Evolutionary conservation across 352 stramenopile species (phyloP).

Genomic region (Phytophthora macrochlamydospora): DNA sequence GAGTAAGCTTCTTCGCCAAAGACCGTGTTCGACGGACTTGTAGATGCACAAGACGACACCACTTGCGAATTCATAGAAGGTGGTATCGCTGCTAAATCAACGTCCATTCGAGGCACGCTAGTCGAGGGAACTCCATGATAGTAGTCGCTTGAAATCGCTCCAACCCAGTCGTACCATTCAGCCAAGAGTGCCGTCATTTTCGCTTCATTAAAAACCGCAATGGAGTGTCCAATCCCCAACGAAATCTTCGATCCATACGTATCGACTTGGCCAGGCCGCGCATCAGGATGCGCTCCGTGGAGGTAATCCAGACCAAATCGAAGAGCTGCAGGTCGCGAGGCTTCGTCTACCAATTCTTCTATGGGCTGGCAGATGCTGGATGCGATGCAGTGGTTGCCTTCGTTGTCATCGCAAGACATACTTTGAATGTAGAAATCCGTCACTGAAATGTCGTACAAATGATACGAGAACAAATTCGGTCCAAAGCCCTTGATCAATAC

Average conservation of each 20-base stretch:
- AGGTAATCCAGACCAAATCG: constrained; percentile 73
- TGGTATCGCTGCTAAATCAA: constrained; percentile 13
- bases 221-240: constrained; percentile 64
- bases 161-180: constrained; percentile 69
- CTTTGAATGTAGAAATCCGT: constrained; percentile 84
- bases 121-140: constrained; percentile 20
- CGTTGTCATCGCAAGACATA: constrained; percentile 40
- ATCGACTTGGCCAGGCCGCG: constrained; percentile 40
- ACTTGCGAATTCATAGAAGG: constrained; percentile 30
- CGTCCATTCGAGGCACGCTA: constrained; percentile 23
- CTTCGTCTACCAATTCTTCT: constrained; percentile 8
- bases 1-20: constrained; percentile 29
- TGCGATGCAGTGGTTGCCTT: constrained; percentile 70
- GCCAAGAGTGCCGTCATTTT: constrained; percentile 68
- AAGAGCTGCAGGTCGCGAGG: constrained; percentile 32
- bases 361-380: constrained; percentile 59
- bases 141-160: constrained; percentile 62
- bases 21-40: constrained; percentile 36
- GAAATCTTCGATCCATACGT: constrained; percentile 82
- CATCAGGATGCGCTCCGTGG: constrained; percentile 68
- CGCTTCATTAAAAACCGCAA: constrained; percentile 74
- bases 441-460: constrained; percentile 72
- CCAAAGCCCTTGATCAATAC: constrained; percentile 78
- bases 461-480: constrained; percentile 79
- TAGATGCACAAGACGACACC: constrained; percentile 41